phyloP scores from a whole-genome alignment of 345 rosid genomes.

The Erodium maritimum region DNA sequence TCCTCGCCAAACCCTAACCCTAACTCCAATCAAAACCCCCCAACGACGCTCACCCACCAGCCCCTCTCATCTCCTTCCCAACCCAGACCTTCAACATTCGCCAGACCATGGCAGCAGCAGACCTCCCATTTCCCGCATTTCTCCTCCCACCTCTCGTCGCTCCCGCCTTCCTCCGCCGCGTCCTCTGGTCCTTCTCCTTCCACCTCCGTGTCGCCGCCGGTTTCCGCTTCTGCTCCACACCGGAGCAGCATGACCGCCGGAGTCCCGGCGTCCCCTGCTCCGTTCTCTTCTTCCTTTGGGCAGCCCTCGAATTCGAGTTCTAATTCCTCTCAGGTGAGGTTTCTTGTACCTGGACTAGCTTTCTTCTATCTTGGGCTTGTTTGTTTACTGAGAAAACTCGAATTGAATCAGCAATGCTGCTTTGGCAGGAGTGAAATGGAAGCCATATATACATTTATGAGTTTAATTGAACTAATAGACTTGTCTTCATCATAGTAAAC shows the following conservation, averaged over 20 bases:
- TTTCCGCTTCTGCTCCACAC: constrained; percentile 24
- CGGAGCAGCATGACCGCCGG: constrained; percentile 60
- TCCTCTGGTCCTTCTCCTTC: constrained; percentile 22
- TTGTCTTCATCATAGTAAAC: too few relatives aligned
- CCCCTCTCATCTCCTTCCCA: constrained; percentile 15
- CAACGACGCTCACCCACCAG: constrained; percentile 10
- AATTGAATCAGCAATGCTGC: background rate
- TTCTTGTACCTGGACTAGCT: constrained; percentile 1
- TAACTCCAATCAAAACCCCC: constrained; percentile 17
- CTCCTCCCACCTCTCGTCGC: constrained; percentile 24
- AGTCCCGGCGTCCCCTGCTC: constrained; percentile 42
- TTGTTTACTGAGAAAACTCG: background rate
- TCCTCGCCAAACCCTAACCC: constrained; percentile 22
- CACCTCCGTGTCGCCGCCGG: constrained; percentile 23
- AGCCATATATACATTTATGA: too few relatives aligned
- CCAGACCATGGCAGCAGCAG: constrained; percentile 75
- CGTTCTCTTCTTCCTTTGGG: constrained; percentile 57
- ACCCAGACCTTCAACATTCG: constrained; percentile 24
- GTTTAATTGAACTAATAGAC: too few relatives aligned
- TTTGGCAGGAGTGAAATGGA: background rate
- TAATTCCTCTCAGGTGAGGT: constrained; percentile 4
- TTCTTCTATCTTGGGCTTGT: background rate
- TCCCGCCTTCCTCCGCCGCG: constrained; percentile 7
- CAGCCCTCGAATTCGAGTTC: constrained; percentile 31
- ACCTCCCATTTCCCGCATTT: constrained; percentile 39